phyloP scores from a whole-genome alignment of 108 stramenopile genomes.

The Cyclotella choctawhatcheeana region DNA sequence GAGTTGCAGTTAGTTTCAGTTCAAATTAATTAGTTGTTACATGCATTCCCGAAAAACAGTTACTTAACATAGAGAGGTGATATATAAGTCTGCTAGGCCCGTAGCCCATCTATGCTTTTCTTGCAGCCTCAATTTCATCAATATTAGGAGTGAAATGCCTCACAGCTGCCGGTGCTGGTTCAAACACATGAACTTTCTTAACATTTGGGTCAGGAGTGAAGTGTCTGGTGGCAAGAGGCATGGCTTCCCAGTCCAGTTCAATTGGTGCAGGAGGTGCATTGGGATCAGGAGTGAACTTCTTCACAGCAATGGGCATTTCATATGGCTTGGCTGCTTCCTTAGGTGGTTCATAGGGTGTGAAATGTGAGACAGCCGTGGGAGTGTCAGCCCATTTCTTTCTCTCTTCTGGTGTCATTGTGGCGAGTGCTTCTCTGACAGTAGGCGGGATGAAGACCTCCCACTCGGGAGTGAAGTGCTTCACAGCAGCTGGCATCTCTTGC shows the following conservation, averaged over 20 bases:
- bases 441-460: slow-evolving; percentile 15
- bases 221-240: slow-evolving; percentile 9
- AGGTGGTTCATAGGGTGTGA: slow-evolving; percentile 4
- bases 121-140: neutral
- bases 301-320: neutral
- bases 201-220: slow-evolving; percentile 7
- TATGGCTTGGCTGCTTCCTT: neutral
- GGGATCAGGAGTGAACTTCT: slow-evolving; percentile 15
- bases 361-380: slow-evolving; percentile 7
- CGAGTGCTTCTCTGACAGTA: slow-evolving; percentile 7
- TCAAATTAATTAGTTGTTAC: too few species aligned
- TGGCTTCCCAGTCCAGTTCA: neutral
- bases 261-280: neutral
- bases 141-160: neutral
- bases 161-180: neutral
- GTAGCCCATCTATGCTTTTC: too few species aligned
- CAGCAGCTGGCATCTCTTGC: neutral
- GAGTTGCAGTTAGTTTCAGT: too few species aligned
- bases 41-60: too few species aligned
- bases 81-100: too few species aligned
- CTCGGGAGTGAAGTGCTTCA: slow-evolving; percentile 16
- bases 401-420: slow-evolving; percentile 11
- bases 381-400: slow-evolving; percentile 1
- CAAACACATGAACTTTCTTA: neutral
- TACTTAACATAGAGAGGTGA: too few species aligned